phyloP scores from a whole-genome alignment of 2,329 filamentous ascomycete genomes.

The Epichloe hybrida region DNA sequence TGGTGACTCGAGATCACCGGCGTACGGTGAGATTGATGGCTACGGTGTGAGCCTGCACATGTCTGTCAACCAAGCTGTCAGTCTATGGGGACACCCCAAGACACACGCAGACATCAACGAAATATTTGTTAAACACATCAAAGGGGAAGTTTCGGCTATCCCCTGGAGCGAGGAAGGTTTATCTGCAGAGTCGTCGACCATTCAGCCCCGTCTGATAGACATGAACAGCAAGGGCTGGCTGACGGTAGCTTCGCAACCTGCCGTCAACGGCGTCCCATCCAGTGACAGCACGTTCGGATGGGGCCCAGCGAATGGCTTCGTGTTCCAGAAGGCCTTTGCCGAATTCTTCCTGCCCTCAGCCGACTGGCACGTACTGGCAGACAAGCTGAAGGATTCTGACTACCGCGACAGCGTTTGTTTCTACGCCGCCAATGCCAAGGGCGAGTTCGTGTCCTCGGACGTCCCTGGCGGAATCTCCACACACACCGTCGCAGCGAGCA shows the following conservation, averaged over 20 bases:
- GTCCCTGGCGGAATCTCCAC: slow-evolving; percentile 22
- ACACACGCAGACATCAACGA: slow-evolving; percentile 57
- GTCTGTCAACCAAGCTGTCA: slow-evolving; percentile 67
- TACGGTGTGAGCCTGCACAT: slow-evolving; percentile 95
- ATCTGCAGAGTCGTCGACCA: slow-evolving; percentile 69
- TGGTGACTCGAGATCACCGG: slow-evolving; percentile 84
- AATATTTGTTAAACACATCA: slow-evolving; percentile 70
- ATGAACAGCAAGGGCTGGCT: slow-evolving; percentile 82
- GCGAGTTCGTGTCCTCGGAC: slow-evolving; percentile 67
- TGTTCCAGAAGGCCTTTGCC: slow-evolving; percentile 97
- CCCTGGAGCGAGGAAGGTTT: slow-evolving; percentile 91
- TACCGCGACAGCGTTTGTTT: slow-evolving; percentile 61
- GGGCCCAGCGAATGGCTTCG: slow-evolving; percentile 84
- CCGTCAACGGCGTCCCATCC: slow-evolving; percentile 73
- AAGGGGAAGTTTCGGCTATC: slow-evolving; percentile 65
- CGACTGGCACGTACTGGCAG: slow-evolving; percentile 57
- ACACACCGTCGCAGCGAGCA: slow-evolving; percentile 35
- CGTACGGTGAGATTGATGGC: slow-evolving; percentile 94
- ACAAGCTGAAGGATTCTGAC: slow-evolving; percentile 44
- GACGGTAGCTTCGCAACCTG: slow-evolving; percentile 91
- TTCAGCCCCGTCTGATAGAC: slow-evolving; percentile 58
- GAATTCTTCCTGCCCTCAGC: slow-evolving; percentile 76
- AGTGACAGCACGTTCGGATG: slow-evolving; percentile 75
- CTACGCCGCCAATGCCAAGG: slow-evolving; percentile 68
- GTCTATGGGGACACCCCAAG: slow-evolving; percentile 72